Base-by-base conservation (phyloP, 345 rosid genomes). In the Eucalyptus erythrocorys region DNA sequence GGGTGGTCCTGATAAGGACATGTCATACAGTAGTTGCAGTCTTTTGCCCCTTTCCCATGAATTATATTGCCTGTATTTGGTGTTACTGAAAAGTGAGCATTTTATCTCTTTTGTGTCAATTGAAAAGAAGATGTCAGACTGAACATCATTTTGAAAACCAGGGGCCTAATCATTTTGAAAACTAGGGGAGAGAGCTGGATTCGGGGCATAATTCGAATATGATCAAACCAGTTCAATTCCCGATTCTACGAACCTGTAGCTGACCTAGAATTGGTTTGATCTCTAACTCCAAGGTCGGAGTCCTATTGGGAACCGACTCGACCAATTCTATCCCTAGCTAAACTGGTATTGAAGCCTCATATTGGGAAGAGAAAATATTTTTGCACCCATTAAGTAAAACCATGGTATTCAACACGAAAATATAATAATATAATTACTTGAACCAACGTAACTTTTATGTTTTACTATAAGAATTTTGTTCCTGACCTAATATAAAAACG, bases 391-490 rank as follows among this genome's bases (percentile, higher is more conserved):
- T 5, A 0, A 59, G 32, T 51, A 0, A 51, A 59, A 27, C 8
- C 34, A 61, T 30, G 4, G 34, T 13, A 27, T 6, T 61, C 8
- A 27, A 27, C 8, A 12, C 1, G 1, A 61, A 26, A 27, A 27
- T 1, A 12, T 11, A 59, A 27, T 59, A 59, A 9, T 4, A 55
- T 0, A 55, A 55, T 55, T 0, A 55, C 0, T 22, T 0, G 24
- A 17, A 68, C 0, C 0, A 0, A 9, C 2, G 13, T 0, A 32
- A 15, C 0, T 61, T 30, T 61, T 12, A 61, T 61, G 0, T 61
- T 61, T 61, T 4, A 61, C 14, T 13, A 6, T 3, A 61, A 61
- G 34, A 32, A 66, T 66, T 32, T 32, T 1, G 0, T 66, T 66
- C 0, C 5, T 0, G 1, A 66, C 76, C 10, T 0, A n/a, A n/a